Percentiles rank a stretch among this genome's conserved stretches.
Evolutionary conservation across 192 early-diverging fungal genomes (phyloP).

Genomic region (Entomortierella beljakovae): DNA sequence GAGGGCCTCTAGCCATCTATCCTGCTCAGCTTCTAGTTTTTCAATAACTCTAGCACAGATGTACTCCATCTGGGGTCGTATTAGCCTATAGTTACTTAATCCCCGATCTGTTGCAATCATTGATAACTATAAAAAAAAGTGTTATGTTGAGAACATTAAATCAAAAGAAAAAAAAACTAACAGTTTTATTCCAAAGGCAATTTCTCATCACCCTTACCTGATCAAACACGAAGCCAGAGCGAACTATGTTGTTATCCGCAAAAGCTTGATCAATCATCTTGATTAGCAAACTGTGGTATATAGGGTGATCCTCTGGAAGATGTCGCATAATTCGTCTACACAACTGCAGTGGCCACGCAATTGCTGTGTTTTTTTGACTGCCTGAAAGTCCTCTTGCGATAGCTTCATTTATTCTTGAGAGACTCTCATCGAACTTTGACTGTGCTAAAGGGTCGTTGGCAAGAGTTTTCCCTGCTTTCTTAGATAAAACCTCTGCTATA

Average conservation of each 20-base stretch:
- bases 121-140: slow-evolving; percentile 11
- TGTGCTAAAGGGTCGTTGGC: slow-evolving; percentile 11
- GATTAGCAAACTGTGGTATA: slow-evolving; percentile 11
- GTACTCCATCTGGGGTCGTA: slow-evolving; percentile 21
- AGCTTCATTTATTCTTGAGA: slow-evolving; percentile 5
- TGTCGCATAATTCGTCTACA: slow-evolving; percentile 22
- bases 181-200: not conserved
- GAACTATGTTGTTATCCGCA: not conserved
- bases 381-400: slow-evolving; percentile 16
- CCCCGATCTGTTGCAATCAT: slow-evolving; percentile 25
- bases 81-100: slow-evolving; percentile 5
- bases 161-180: not conserved
- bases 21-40: slow-evolving; percentile 17
- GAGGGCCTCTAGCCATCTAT: slow-evolving; percentile 17
- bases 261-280: slow-evolving; percentile 32
- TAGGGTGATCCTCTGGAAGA: slow-evolving; percentile 36
- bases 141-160: not conserved
- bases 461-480: slow-evolving; percentile 2
- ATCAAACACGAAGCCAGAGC: slow-evolving; percentile 4
- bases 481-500: slow-evolving; percentile 15
- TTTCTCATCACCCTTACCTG: slow-evolving; percentile 15
- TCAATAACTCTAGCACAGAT: slow-evolving; percentile 22
- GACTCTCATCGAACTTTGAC: slow-evolving; percentile 11
- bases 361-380: not conserved
- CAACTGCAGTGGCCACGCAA: slow-evolving; percentile 5